Percentiles rank a stretch among this genome's conserved stretches.
phyloP scores from a whole-genome alignment of 495 filamentous ascomycete genomes.

The Hypoxylon rickii region DNA sequence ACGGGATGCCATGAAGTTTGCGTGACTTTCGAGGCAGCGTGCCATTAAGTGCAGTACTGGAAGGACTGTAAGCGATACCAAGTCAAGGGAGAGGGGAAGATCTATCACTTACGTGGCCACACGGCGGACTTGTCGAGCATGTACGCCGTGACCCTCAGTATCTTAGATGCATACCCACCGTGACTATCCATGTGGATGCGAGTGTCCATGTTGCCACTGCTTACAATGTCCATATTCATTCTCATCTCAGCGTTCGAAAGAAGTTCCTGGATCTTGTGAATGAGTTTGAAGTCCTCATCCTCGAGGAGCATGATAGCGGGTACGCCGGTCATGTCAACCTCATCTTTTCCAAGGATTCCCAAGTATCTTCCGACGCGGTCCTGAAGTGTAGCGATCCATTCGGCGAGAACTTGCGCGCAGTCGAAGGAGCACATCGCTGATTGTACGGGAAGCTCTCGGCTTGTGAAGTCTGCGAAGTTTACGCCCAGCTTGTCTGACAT shows the following conservation, averaged over 20 bases:
- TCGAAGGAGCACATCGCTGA: slow-evolving; percentile 94
- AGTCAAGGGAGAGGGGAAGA: background rate
- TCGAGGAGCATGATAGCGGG: slow-evolving; percentile 88
- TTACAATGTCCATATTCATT: slow-evolving; percentile 62
- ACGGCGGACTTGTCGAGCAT: slow-evolving; percentile 88
- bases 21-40: slow-evolving; percentile 82
- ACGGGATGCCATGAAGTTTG: slow-evolving; percentile 73
- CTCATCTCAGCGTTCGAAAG: slow-evolving; percentile 79
- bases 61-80: slow-evolving; percentile 1
- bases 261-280: slow-evolving; percentile 83
- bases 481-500: slow-evolving; percentile 88
- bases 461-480: slow-evolving; percentile 83
- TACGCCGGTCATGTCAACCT: slow-evolving; percentile 74
- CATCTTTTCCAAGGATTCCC: slow-evolving; percentile 82
- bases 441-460: slow-evolving; percentile 88
- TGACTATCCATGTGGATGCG: slow-evolving; percentile 64
- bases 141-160: slow-evolving; percentile 83
- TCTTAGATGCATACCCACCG: slow-evolving; percentile 81
- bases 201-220: slow-evolving; percentile 49
- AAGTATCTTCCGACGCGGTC: slow-evolving; percentile 89
- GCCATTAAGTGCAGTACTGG: slow-evolving; percentile 87
- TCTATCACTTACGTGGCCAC: slow-evolving; percentile 76
- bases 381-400: slow-evolving; percentile 95
- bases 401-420: slow-evolving; percentile 94
- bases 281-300: slow-evolving; percentile 86